These are phyloP conservation scores for Hypholoma sublateritium DNA, from an alignment of 768 basidiomycete genomes.

Conservation along the genomic window DNA sequence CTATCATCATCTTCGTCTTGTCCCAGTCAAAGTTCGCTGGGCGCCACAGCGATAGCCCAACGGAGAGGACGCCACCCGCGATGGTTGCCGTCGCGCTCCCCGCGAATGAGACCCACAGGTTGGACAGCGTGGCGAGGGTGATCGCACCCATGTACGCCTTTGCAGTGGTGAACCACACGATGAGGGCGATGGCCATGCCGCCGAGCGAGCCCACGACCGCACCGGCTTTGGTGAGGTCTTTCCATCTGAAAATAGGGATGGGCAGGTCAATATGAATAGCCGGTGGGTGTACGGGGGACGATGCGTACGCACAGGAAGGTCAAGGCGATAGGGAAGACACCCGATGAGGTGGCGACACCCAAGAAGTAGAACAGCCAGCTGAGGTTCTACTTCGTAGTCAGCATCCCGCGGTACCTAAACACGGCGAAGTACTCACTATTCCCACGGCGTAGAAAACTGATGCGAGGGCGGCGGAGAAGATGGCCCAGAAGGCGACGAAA, in stretches of 20 bases:
- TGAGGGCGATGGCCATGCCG: conserved; percentile 23
- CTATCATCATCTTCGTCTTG: conserved; percentile 18
- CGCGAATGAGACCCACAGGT: conserved; percentile 25
- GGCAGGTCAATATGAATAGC: neutral
- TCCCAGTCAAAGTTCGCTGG: conserved; percentile 29
- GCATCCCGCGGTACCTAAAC: no score
- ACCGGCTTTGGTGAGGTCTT: conserved; percentile 18
- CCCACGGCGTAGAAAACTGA: neutral
- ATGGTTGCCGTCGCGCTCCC: conserved; percentile 24
- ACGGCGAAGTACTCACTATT: no score
- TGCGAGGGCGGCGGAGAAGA: conserved; percentile 28
- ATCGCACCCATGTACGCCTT: conserved; percentile 17
- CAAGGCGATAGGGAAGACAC: no score
- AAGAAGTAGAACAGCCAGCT: no score
- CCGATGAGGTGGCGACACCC: no score
- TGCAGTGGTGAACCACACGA: conserved; percentile 25
- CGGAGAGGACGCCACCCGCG: conserved; percentile 23
- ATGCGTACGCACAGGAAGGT: no score
- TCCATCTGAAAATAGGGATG: conserved; percentile 14
- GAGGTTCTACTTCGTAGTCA: no score
- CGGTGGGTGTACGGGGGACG: no score
- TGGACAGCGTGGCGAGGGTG: conserved; percentile 21
- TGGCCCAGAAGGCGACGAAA: conserved; percentile 13
- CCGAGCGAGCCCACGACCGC: conserved; percentile 23
- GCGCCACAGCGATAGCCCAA: conserved; percentile 22